Percentiles rank a stretch among this genome's conserved stretches.
Evolutionary conservation across 768 basidiomycete genomes (phyloP).

Genomic region (Cystofilobasidium macerans): DNA sequence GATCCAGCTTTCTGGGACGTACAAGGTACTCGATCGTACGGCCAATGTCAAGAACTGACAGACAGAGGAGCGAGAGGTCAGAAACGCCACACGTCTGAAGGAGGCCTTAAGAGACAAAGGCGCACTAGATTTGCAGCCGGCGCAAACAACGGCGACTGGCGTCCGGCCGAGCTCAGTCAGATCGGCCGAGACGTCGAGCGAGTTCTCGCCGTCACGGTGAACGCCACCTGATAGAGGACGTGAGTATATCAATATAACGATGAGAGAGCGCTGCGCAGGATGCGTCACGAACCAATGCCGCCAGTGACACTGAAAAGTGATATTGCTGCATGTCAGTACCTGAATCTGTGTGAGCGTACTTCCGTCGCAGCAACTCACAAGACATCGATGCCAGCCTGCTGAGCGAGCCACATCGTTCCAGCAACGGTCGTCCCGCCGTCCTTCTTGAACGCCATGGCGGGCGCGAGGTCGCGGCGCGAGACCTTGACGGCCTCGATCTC

Average conservation of each 20-base stretch:
- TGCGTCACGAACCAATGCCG: constrained; percentile 48
- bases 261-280: neutral
- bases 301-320: constrained; percentile 53
- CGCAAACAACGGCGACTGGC: constrained; percentile 71
- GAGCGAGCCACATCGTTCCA: constrained; percentile 31
- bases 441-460: constrained; percentile 29
- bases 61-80: too few relatives aligned
- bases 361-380: constrained; percentile 25
- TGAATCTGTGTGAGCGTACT: constrained; percentile 46
- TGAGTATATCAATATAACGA: neutral
- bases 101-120: too few relatives aligned
- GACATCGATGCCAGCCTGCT: constrained; percentile 77
- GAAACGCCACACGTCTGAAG: too few relatives aligned
- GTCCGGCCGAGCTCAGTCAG: constrained; percentile 77
- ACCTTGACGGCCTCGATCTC: constrained; percentile 36
- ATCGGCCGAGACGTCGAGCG: constrained; percentile 92
- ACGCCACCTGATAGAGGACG: constrained; percentile 48
- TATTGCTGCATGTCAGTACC: neutral
- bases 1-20: too few relatives aligned
- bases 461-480: constrained; percentile 33
- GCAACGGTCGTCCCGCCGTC: constrained; percentile 57
- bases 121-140: constrained; percentile 90
- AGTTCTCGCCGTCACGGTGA: constrained; percentile 63
- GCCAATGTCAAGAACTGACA: constrained; percentile 87
- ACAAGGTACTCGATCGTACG: constrained; percentile 43